phyloP scores from a whole-genome alignment of 495 filamentous ascomycete species.

The Neurospora sp. region DNA sequence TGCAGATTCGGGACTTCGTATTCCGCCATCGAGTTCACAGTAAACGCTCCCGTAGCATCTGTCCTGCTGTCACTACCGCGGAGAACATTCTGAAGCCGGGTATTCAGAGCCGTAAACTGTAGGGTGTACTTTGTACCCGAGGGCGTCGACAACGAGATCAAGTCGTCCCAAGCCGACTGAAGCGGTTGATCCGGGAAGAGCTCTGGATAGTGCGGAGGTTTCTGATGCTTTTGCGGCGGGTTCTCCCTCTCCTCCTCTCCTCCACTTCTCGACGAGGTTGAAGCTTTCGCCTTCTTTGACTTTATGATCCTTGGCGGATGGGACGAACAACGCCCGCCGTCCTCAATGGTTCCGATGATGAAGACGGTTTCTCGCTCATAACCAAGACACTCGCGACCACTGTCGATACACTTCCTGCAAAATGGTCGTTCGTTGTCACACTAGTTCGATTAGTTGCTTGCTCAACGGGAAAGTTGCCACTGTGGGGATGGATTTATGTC shows the following conservation, averaged over 20 bases:
- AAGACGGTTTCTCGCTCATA: conserved; percentile 48
- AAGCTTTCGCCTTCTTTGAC: conserved; percentile 16
- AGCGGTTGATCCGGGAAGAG: conserved; percentile 23
- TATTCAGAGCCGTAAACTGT: conserved; percentile 29
- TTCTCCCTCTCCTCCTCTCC: neutral
- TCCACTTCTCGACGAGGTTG: conserved; percentile 3
- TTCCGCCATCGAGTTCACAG: conserved; percentile 11
- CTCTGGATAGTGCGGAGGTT: conserved; percentile 1
- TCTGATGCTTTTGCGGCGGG: neutral
- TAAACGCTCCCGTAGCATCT: conserved; percentile 6
- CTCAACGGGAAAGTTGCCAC: neutral
- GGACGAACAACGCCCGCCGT: conserved; percentile 34
- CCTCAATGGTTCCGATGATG: conserved; percentile 35
- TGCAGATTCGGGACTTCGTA: conserved; percentile 20
- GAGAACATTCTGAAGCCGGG: conserved; percentile 12
- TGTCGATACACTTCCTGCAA: conserved; percentile 54
- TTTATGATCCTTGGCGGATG: conserved; percentile 35
- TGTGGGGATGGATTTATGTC: neutral
- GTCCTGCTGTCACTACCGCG: conserved; percentile 7
- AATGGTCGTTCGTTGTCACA: conserved; percentile 54
- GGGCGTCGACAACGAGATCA: conserved; percentile 17
- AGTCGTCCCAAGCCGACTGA: conserved; percentile 34
- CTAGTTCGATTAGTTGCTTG: conserved; percentile 3
- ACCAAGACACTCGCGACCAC: conserved; percentile 50
- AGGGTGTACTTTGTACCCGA: conserved; percentile 16